Percentiles rank a stretch among this genome's conserved stretches.
phyloP scores from a whole-genome alignment of 352 stramenopile species.

The Peronospora farinosa region DNA sequence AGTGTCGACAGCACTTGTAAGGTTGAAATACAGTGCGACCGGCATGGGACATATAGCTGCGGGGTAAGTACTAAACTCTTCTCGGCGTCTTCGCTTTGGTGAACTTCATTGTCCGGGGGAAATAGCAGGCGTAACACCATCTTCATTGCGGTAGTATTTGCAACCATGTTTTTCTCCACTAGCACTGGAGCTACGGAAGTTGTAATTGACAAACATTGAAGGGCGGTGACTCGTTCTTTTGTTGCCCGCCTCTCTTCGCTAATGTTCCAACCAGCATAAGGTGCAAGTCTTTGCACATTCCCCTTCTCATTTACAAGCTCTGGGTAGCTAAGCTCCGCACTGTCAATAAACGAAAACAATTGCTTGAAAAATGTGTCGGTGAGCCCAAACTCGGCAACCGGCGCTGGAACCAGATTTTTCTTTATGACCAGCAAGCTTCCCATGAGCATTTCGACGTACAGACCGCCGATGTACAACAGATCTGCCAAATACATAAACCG shows the following conservation, averaged over 20 bases:
- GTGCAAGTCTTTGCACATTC: slow-evolving; percentile 26
- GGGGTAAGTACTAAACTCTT: slow-evolving; percentile 44
- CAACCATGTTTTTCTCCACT: slow-evolving; percentile 53
- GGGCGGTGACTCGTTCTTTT: slow-evolving; percentile 46
- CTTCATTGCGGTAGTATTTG: slow-evolving; percentile 55
- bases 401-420: slow-evolving; percentile 36
- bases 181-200: slow-evolving; percentile 47
- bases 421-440: slow-evolving; percentile 60
- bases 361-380: slow-evolving; percentile 64
- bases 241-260: slow-evolving; percentile 41
- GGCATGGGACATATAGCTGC: slow-evolving; percentile 58
- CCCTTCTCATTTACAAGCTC: slow-evolving; percentile 29
- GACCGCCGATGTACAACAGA: slow-evolving; percentile 53
- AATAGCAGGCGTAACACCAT: slow-evolving; percentile 71
- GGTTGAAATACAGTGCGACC: slow-evolving; percentile 53
- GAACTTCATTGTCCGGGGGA: slow-evolving; percentile 69
- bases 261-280: slow-evolving; percentile 58
- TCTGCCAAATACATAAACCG: slow-evolving; percentile 62
- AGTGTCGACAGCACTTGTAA: slow-evolving; percentile 53
- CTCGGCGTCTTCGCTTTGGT: slow-evolving; percentile 48
- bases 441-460: slow-evolving; percentile 77
- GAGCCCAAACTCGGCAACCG: slow-evolving; percentile 48
- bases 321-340: slow-evolving; percentile 40
- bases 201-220: slow-evolving; percentile 61
- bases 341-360: slow-evolving; percentile 76